Evolutionary conservation across 495 filamentous ascomycete genomes (phyloP).

Genomic region (Penicillium cataractarum): DNA sequence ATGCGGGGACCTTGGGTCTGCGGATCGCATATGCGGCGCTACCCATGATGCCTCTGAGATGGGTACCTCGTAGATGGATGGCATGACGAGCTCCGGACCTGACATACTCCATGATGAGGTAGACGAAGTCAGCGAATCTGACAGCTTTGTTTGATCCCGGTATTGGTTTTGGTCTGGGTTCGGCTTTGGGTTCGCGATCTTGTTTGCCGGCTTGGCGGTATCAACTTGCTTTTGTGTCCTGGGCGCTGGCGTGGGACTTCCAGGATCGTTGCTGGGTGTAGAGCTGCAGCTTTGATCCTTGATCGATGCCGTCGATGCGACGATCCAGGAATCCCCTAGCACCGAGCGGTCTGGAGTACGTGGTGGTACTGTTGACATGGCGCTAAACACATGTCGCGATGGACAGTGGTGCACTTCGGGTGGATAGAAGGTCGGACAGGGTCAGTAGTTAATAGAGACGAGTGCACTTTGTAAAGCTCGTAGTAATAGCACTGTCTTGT

Average conservation of each 20-base stretch:
- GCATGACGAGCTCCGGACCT: conserved; percentile 52
- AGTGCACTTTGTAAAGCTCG: not conserved
- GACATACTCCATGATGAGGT: conserved; percentile 36
- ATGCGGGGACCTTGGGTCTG: conserved; percentile 13
- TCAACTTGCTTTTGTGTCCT: not conserved
- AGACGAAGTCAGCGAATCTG: conserved; percentile 34
- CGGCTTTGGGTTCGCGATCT: not conserved
- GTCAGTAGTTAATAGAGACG: not conserved
- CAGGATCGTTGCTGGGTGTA: not conserved
- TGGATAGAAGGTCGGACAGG: not conserved
- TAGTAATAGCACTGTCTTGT: not conserved
- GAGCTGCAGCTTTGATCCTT: conserved; percentile 16
- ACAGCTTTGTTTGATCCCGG: conserved; percentile 10
- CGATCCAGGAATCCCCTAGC: conserved; percentile 47
- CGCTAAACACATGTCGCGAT: conserved; percentile 19
- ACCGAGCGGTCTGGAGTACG: conserved; percentile 30
- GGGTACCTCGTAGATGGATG: conserved; percentile 45
- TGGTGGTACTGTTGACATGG: conserved; percentile 34
- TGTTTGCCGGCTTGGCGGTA: conserved; percentile 5
- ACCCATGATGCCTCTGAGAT: conserved; percentile 47
- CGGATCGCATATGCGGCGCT: conserved; percentile 33
- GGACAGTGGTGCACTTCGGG: not conserved
- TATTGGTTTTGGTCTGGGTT: not conserved
- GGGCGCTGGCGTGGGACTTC: conserved; percentile 9
- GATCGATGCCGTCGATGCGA: conserved; percentile 28